Base-by-base conservation (phyloP, 371 early-diverging fungal species). In the Umbelopsis sp. region DNA sequence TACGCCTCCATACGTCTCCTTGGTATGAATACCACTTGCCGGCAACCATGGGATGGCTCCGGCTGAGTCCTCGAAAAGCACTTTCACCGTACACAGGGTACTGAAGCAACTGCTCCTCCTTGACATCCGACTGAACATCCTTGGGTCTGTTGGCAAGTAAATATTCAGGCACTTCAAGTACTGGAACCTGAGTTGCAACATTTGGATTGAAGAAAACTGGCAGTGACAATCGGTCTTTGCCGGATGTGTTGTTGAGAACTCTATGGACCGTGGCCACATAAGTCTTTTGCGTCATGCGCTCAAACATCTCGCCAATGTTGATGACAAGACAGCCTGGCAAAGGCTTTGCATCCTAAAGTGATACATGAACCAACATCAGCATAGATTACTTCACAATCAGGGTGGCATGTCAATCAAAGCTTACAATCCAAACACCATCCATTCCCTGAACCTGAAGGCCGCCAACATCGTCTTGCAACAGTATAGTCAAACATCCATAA, bases 221-320 rank as follows among this genome's bases (percentile, higher is more conserved):
- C 44, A 85, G 77, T n/a, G 85, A 84, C 46, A 76, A 79, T 10
- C 87, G 77, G 38, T 84, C 87, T 0, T 69, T 70, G 4, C 81
- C 80, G 4, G 83, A 71, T 1, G 80, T 77, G 37, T 86, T 87
- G 41, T 80, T 87, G n/a, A 87, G 44, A 5, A 89, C 90, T 10
- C 90, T 83, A 64, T 90, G 90, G 0, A 88, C 86, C 0, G 87
- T 91, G 0, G 89, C 88, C 2, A 84, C 70, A 37, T 83, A 86
- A 0, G 75, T 69, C 20, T 81, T 78, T 11, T 77, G 79, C 4
- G 89, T 88, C 63, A 89, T 65, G 8, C 82, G 75, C 66, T 90
- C 90, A n/a, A 90, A 79, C 2, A 82, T 79, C 12, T 86, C 85
- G 11, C 90, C 91, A 72, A 90, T 83, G 38, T 90, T 90, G 25